Evolutionary conservation across 192 early-diverging fungal species (phyloP), one percentile per base, ranked within the genome.

Genomic region (Entrophospora sp.): DNA sequence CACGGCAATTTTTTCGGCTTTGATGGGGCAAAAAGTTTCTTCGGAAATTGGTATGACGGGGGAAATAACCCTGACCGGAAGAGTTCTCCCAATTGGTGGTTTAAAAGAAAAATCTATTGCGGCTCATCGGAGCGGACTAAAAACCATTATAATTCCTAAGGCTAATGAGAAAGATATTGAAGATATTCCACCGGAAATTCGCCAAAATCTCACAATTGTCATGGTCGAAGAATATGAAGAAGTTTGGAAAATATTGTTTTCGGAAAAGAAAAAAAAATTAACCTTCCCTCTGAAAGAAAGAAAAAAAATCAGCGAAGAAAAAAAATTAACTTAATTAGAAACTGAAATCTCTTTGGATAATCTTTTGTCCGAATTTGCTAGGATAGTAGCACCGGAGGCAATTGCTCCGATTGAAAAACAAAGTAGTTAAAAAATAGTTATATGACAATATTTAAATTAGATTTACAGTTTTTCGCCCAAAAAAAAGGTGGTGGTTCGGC

Each of bases 401-500:
- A n/a, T n/a, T n/a, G n/a, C n/a, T n/a, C n/a, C n/a, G n/a, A n/a
- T n/a, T n/a, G n/a, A n/a, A n/a, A n/a, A n/a, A n/a, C n/a, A n/a
- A n/a, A n/a, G 49, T 13, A 51, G 49, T 51, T 51, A 22, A 51
- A 22, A 2, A 14, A 51, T 51, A 10, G 22, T n/a, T 49, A 44
- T 58, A 58, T 58, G 55, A 3, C 14, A 37, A 20, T 24, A 58
- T 58, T 58, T 20, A 1, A 5, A 36, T 58, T 58, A 58, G 55
- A 58, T 58, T 58, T 58, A 37, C 55, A 58, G 24, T 58, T 58
- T 58, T 58, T 58, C n/a, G 55, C 55, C 34, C 55, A 58, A 37
- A 58, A 58, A 37, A 58, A 58, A 38, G 55, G 55, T 2, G 55
- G 55, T n/a, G 55, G 55, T 58, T 58, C 55, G 5, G 55, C 55